Base-by-base conservation (phyloP, 2,329 filamentous ascomycete species). In the Cladobotryum mycophilum region DNA sequence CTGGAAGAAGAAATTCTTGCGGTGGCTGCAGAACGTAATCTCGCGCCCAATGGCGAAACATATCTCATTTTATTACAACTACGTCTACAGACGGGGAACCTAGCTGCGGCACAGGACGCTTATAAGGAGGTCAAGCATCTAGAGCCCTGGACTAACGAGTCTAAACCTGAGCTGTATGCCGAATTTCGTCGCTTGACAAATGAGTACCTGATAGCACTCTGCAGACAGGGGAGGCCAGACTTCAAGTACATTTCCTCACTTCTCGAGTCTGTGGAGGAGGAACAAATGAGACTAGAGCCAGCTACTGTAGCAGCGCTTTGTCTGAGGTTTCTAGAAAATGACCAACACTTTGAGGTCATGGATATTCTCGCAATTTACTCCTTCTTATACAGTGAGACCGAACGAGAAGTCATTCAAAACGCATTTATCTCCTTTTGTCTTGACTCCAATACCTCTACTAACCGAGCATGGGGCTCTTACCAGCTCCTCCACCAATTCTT, bases 301-400 rank as follows among this genome's bases (percentile, higher is more conserved):
- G 77, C 84, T 41, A 95, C 90, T 0, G 80, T 93, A 1, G 81
- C 84, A 6, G 78, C 81, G 0, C 74, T 96, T n/a, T 86, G 84
- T 53, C 74, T 84, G 41, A 74, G 86, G 40, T 86, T 95, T 58
- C 76, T 96, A 11, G 78, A 81, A 54, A 82, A 86, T 38, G 86
- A 89, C 60, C 88, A 95, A 63, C 77, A 84, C 41, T 82, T 84
- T 56, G 89, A 95, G 54, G 83, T 89, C 4, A 85, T 89, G 55
- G 89, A 95, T 62, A 78, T 95, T 0, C 78, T 97, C 14, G 89
- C 90, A 20, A 77, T 85, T 4, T 84, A 93, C 58, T 79, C 82
- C 4, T 81, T 83, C 57, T 79, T 84, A 50, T 89, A 82, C 65
- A 86, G 87, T 42, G 75, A 84, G 20, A 73, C 78, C 12, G 86